These are phyloP conservation scores for Parastagonospora avenae DNA, from an alignment of 2,329 filamentous ascomycete genomes.

Conservation along the genomic window DNA sequence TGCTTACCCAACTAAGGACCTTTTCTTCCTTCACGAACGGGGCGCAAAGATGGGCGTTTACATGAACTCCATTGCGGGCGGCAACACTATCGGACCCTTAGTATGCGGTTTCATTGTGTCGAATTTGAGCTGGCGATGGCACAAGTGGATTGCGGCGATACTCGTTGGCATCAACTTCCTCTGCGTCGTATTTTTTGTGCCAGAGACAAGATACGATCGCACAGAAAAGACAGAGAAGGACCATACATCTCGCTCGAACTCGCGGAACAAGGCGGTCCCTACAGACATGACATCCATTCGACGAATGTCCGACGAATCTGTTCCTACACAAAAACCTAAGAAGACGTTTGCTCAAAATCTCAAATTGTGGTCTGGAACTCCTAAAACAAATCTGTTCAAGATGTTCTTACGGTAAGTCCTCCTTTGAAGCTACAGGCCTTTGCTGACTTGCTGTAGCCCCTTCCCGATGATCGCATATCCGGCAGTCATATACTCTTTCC, in stretches of 20 bases:
- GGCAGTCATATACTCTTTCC: conserved; percentile 44
- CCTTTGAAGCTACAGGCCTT: background rate
- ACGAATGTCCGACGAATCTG: background rate
- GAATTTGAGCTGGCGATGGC: conserved; percentile 45
- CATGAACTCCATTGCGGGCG: conserved; percentile 45
- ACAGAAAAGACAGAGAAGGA: conserved; percentile 4
- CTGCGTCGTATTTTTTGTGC: conserved; percentile 43
- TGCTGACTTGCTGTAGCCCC: conserved; percentile 28
- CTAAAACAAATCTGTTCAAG: conserved; percentile 38
- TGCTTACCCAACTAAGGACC: conserved; percentile 3
- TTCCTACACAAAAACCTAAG: conserved; percentile 22
- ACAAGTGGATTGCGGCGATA: conserved; percentile 43
- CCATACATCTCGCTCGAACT: background rate
- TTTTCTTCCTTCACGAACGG: conserved; percentile 42
- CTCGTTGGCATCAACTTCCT: conserved; percentile 40
- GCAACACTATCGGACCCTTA: conserved; percentile 47
- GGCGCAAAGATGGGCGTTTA: conserved; percentile 46
- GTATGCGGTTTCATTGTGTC: conserved; percentile 48
- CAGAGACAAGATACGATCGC: conserved; percentile 46
- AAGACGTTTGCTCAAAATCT: conserved; percentile 45
- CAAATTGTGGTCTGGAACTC: conserved; percentile 40
- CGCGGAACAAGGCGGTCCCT: conserved; percentile 16
- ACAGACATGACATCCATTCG: conserved; percentile 8
- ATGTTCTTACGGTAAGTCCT: conserved; percentile 34
- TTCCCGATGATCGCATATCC: conserved; percentile 47